Evolutionary conservation across 2,329 filamentous ascomycete genomes (phyloP).

Genomic region (Pseudopyricularia cyperi): DNA sequence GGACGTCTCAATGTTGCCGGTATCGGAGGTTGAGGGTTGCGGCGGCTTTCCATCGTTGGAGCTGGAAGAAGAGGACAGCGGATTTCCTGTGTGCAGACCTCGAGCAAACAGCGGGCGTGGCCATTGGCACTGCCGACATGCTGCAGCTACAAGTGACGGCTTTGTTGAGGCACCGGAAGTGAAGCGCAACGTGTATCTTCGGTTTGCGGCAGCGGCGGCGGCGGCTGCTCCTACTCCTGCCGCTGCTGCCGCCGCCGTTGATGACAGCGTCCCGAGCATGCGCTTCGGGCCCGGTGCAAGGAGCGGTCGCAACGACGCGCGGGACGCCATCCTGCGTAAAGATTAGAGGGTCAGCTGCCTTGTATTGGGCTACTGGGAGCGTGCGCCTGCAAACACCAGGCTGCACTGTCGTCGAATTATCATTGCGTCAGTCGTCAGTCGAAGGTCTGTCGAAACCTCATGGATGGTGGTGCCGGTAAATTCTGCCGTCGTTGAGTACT

Average conservation of each 20-base stretch:
- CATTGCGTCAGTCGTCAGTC: no score
- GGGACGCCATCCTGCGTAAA: not conserved
- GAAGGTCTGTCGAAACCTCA: no score
- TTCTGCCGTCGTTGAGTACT: no score
- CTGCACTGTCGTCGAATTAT: not conserved
- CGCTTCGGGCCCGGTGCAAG: not conserved
- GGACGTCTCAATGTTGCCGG: no score
- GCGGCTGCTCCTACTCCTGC: no score
- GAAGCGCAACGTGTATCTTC: not conserved
- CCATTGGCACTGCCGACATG: not conserved
- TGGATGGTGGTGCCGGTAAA: no score
- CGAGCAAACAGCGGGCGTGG: not conserved
- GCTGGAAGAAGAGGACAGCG: not conserved
- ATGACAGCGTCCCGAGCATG: slow-evolving; percentile 1
- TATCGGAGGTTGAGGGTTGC: not conserved
- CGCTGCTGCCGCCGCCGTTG: no score
- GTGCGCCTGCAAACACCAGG: not conserved
- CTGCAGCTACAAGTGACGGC: not conserved
- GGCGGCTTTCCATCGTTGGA: not conserved
- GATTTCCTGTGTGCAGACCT: not conserved
- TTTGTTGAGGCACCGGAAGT: not conserved
- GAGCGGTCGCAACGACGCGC: not conserved
- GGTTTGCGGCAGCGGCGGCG: not conserved
- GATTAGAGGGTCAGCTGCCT: not conserved
- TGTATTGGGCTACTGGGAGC: not conserved